Evolutionary conservation across 202 grass and related monocot species (phyloP), one percentile per base, ranked within the genome.

Genomic region (Zoysia matrella): DNA sequence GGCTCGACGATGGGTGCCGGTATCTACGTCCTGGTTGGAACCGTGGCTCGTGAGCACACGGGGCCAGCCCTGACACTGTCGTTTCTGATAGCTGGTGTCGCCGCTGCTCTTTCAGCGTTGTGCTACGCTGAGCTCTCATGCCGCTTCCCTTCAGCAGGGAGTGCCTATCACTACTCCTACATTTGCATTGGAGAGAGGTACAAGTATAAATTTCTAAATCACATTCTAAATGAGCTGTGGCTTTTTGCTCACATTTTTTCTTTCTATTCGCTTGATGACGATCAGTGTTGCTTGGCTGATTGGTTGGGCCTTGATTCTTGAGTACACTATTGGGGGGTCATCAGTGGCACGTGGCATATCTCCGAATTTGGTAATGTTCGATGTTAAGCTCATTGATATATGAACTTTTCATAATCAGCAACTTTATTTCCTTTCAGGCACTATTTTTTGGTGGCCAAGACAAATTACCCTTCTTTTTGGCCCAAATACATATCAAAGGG

Each of bases 131-230:
- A 98, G 51, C 92, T 98, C 55, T 84, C 95, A 52, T 93, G 95
- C 83, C 88, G 92, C 74, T 98, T 94, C 71, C 95, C 95, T 65
- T 93, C 90, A 48, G 90, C 92, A 15, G 92, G 95, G 72, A 98
- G 95, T 64, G 95, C 92, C 45, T 98, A 98, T 61, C 92, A 98
- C 60, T 98, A 95, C 72, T 90, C 90, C 36, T 98, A 98, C 80
- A 91, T 98, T 48, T 98, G 95, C 86, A 91, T 95, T 83, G 92
- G 95, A 76, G 95, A 98, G 79, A 93, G 95, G 95, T 93, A 87
- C 65, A 7, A 46, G 61, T 55, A 61, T 41, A 61, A 47, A 48
- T 22, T 79, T 41, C 22, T 30, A 30, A 30, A 30, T 30, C 22
- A 30, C 42, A 57, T 49, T 39, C 10, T 39, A 3, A 18, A 69